Evolutionary conservation across 257 asterid genomes (phyloP).

Genomic region (Fraxinus americana): DNA sequence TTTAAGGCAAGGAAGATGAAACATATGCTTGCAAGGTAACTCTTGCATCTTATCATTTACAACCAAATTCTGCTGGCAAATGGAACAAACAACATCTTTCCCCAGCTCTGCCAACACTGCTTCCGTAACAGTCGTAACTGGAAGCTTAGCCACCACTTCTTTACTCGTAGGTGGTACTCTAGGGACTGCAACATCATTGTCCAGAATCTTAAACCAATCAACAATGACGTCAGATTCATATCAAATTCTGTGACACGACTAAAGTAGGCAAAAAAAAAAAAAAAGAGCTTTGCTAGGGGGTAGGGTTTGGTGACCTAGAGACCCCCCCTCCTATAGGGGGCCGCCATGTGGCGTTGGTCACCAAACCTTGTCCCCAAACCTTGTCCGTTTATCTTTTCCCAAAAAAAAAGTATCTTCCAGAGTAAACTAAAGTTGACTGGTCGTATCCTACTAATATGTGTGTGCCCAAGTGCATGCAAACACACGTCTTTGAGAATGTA

Average conservation of each 20-base stretch:
- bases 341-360: no score
- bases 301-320: no score
- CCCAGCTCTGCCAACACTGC: slow-evolving; percentile 67
- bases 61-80: slow-evolving; percentile 80
- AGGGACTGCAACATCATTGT: slow-evolving; percentile 61
- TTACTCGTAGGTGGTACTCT: slow-evolving; percentile 96
- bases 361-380: no score
- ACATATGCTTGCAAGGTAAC: slow-evolving; percentile 87
- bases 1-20: slow-evolving; percentile 96
- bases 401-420: no score
- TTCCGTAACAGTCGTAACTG: slow-evolving; percentile 59
- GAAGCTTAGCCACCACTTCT: slow-evolving; percentile 93
- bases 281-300: no score
- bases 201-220: slow-evolving; percentile 52
- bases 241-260: neutral
- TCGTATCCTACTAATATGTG: no score
- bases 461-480: no score
- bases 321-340: no score
- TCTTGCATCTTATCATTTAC: slow-evolving; percentile 85
- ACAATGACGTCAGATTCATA: slow-evolving; percentile 22
- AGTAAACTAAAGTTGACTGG: no score
- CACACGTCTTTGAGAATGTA: no score
- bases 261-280: neutral
- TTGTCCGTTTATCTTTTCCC: no score
- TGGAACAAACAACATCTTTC: slow-evolving; percentile 78